Conservation (phyloP, 2,329 filamentous ascomycete species). For the Juglanconis sp. region DNA sequence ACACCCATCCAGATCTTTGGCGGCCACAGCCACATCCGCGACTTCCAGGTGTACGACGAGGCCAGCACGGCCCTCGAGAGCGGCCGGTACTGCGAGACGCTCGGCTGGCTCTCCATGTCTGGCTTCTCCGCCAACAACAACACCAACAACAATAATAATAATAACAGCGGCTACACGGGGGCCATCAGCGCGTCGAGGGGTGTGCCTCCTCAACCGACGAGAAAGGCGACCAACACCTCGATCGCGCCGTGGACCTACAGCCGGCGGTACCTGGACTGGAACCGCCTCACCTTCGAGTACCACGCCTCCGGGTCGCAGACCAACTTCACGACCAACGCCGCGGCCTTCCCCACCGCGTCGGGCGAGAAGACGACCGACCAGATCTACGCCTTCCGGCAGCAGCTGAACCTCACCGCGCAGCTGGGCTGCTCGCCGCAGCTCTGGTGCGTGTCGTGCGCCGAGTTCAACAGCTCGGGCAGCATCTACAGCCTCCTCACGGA, state of each 20-base stretch:
- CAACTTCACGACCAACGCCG: slow-evolving; percentile 8
- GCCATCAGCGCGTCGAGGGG: slow-evolving; percentile 31
- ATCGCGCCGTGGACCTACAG: slow-evolving; percentile 45
- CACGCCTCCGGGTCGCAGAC: slow-evolving; percentile 45
- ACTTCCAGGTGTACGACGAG: slow-evolving; percentile 62
- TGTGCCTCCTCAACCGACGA: slow-evolving; percentile 34
- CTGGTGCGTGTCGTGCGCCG: slow-evolving; percentile 56
- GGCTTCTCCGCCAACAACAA: slow-evolving; percentile 47
- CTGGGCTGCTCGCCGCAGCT: slow-evolving; percentile 58
- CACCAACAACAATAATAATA: slow-evolving; percentile 26
- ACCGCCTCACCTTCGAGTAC: slow-evolving; percentile 62
- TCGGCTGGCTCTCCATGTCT: slow-evolving; percentile 64
- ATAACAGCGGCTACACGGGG: slow-evolving; percentile 35
- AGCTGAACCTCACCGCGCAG: slow-evolving; percentile 49
- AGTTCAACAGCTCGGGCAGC: slow-evolving; percentile 48
- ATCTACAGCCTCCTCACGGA: slow-evolving; percentile 52
- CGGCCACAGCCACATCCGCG: slow-evolving; percentile 62
- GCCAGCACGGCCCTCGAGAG: slow-evolving; percentile 60
- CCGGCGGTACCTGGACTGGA: slow-evolving; percentile 67
- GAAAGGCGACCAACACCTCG: slow-evolving; percentile 36
- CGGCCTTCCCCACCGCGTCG: slow-evolving; percentile 20
- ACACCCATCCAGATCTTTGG: slow-evolving; percentile 64
- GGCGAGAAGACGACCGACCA: slow-evolving; percentile 21
- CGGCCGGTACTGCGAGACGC: slow-evolving; percentile 65
- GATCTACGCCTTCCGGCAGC: slow-evolving; percentile 41